These are phyloP conservation scores for Neophaeococcomyces mojaviensis DNA, from an alignment of 2,329 filamentous ascomycete species.

Conservation along the genomic window DNA sequence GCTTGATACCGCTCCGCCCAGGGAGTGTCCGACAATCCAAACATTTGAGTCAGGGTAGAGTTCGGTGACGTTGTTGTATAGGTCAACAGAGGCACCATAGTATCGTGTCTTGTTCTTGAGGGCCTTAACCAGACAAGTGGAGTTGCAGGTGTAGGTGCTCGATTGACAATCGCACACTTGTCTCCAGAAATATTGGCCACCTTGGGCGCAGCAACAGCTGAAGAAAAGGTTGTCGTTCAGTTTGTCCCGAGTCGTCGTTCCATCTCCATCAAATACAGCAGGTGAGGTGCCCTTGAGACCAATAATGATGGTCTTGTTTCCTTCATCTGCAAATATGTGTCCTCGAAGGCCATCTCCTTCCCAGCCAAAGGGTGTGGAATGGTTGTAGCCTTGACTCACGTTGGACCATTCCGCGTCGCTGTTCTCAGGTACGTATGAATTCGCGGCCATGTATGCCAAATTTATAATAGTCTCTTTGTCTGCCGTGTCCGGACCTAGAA, in stretches of 20 bases:
- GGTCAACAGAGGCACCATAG: slow-evolving; percentile 78
- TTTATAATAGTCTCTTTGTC: slow-evolving; percentile 78
- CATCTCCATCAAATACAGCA: slow-evolving; percentile 92
- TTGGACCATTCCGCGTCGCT: slow-evolving; percentile 74
- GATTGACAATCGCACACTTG: slow-evolving; percentile 91
- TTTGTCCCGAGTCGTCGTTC: slow-evolving; percentile 95
- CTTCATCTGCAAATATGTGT: slow-evolving; percentile 82
- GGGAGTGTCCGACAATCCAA: slow-evolving; percentile 87
- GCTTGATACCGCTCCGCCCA: slow-evolving; percentile 84
- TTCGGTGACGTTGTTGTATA: slow-evolving; percentile 87
- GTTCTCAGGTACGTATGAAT: slow-evolving; percentile 76
- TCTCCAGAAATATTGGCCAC: slow-evolving; percentile 81
- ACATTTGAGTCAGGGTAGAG: slow-evolving; percentile 77
- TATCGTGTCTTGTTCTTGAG: slow-evolving; percentile 79
- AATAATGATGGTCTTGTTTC: slow-evolving; percentile 80
- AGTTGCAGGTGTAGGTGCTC: slow-evolving; percentile 81
- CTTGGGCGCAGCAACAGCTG: slow-evolving; percentile 93
- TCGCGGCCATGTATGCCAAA: slow-evolving; percentile 78
- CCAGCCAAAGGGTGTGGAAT: slow-evolving; percentile 88
- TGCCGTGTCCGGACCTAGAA: slow-evolving; percentile 71
- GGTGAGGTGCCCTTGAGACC: slow-evolving; percentile 85
- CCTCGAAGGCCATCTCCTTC: slow-evolving; percentile 79
- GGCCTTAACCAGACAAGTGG: slow-evolving; percentile 73
- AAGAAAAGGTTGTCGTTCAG: slow-evolving; percentile 97
- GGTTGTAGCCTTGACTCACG: slow-evolving; percentile 71